Base-by-base conservation (phyloP, 495 filamentous ascomycete species). In the Staphylotrichum tortipilum region DNA sequence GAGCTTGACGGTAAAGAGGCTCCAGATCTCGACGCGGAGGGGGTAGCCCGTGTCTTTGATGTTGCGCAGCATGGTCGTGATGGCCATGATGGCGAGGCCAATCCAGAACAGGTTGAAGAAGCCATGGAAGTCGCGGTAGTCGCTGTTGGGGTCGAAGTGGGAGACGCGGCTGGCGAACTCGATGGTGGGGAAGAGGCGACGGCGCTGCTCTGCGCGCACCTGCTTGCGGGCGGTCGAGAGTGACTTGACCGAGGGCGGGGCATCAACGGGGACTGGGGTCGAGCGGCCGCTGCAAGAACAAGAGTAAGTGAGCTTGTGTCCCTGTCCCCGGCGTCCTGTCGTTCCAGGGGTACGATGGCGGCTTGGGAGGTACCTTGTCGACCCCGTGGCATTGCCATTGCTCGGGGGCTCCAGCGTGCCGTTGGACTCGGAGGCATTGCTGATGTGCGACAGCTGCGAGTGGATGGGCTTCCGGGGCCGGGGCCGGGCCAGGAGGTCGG, bases 61-160 rank as follows among this genome's bases (percentile, higher is more conserved):
- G 60, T 94, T 98, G 61, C 92, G 80, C 60, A 96, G 68, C 70
- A 85, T 83, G 8, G 85, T 87, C 10, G 92, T 97, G 45, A 95
- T 83, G 52, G 89, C 88, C 92, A 98, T 95, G 66, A 98, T 94
- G 44, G 88, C 86, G 48, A 98, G 70, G 5, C 85, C 88, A 41
- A 98, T 90, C 92, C 92, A 98, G 69, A 97, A 98, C 35, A 98
- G 77, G 36, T 89, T 85, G 67, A 95, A 98, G 77, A 98, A 98
- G 53, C 92, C 92, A 54, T 89, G 81, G 67, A 98, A 98, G 59
- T 98, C 87, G 49, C 82, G 81, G 56, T 97, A 94, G 58, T 95
- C 88, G 70, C 86, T 91, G 43, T 79, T 77, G 12, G 88, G 88
- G 66, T 98, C 92, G 67, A 98, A 96, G 65, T 98, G 91, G 8